A percentile compares a stretch with the other conserved stretches of the same genome.
Conservation (phyloP, 345 rosid species). For the Populus alba region DNA sequence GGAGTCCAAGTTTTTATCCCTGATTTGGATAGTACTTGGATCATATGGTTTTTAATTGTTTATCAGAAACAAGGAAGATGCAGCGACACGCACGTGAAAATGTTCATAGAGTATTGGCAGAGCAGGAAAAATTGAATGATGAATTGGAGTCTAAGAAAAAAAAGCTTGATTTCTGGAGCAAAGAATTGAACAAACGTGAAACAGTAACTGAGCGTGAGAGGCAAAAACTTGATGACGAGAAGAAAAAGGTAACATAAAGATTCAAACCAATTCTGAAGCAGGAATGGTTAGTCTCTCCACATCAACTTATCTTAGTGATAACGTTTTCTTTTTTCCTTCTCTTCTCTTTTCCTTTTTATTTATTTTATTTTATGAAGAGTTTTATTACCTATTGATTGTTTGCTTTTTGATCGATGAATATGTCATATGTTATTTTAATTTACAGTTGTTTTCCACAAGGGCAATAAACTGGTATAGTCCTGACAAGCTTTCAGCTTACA, state of each 20-base stretch:
- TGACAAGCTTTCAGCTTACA: no score
- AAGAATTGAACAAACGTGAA: slow-evolving; percentile 71
- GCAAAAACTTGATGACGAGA: slow-evolving; percentile 85
- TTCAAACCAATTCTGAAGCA: not conserved
- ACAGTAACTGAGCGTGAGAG: slow-evolving; percentile 76
- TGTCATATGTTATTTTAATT: no score
- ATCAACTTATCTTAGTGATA: not conserved
- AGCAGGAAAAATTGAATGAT: slow-evolving; percentile 57
- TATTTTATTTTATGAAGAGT: not conserved
- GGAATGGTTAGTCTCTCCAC: not conserved
- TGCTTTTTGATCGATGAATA: no score
- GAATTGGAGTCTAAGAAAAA: slow-evolving; percentile 63
- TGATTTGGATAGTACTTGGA: not conserved
- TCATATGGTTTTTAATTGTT: slow-evolving; percentile 15
- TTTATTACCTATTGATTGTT: no score
- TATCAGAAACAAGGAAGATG: slow-evolving; percentile 77
- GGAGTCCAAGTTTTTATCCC: not conserved
- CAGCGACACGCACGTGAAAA: slow-evolving; percentile 59
- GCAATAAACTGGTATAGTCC: no score
- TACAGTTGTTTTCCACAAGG: no score
- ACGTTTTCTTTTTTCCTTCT: not conserved
- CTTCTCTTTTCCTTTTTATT: not conserved
- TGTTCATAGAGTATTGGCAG: slow-evolving; percentile 59
- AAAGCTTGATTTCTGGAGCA: slow-evolving; percentile 54
- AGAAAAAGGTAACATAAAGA: slow-evolving; percentile 46